Conservation (phyloP, 2,329 filamentous ascomycete genomes). For the Diaporthe caulivora region DNA sequence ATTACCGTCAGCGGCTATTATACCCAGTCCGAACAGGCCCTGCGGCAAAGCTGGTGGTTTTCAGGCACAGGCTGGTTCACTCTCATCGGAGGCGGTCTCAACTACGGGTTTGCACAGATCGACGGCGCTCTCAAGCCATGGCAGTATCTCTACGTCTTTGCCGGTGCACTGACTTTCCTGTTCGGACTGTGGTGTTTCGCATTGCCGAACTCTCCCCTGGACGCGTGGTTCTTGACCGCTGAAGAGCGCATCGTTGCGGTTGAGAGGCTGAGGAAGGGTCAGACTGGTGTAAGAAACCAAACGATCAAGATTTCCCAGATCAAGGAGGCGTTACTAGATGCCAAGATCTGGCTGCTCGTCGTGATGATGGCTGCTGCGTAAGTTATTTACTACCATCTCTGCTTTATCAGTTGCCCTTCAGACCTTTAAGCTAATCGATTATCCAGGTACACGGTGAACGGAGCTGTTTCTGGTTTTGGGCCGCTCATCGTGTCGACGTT, state of each 20-base stretch:
- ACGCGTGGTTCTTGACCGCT: slow-evolving; percentile 75
- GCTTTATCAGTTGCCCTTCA: background rate
- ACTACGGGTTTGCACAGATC: slow-evolving; percentile 77
- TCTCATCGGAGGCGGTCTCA: slow-evolving; percentile 72
- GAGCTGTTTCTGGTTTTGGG: slow-evolving; percentile 77
- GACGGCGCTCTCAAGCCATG: slow-evolving; percentile 65
- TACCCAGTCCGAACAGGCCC: slow-evolving; percentile 73
- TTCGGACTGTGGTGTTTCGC: slow-evolving; percentile 75
- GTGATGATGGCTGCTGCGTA: slow-evolving; percentile 75
- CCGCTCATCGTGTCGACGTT: slow-evolving; percentile 80
- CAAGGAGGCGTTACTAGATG: slow-evolving; percentile 11
- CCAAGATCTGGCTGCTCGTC: slow-evolving; percentile 22
- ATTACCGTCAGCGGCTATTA: slow-evolving; percentile 72
- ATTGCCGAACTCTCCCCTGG: slow-evolving; percentile 74
- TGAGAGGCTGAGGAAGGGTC: slow-evolving; percentile 28
- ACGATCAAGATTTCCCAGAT: background rate
- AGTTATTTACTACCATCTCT: slow-evolving; percentile 40
- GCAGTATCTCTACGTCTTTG: slow-evolving; percentile 80
- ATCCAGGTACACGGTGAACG: slow-evolving; percentile 74
- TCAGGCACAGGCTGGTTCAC: slow-evolving; percentile 70
- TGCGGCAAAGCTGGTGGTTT: slow-evolving; percentile 78
- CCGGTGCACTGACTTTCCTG: slow-evolving; percentile 72
- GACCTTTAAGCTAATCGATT: background rate
- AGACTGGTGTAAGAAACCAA: slow-evolving; percentile 26
- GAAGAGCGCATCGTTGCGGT: slow-evolving; percentile 62